Base-by-base conservation (phyloP, 208 protist species). In the Trypanosoma scelopori region DNA sequence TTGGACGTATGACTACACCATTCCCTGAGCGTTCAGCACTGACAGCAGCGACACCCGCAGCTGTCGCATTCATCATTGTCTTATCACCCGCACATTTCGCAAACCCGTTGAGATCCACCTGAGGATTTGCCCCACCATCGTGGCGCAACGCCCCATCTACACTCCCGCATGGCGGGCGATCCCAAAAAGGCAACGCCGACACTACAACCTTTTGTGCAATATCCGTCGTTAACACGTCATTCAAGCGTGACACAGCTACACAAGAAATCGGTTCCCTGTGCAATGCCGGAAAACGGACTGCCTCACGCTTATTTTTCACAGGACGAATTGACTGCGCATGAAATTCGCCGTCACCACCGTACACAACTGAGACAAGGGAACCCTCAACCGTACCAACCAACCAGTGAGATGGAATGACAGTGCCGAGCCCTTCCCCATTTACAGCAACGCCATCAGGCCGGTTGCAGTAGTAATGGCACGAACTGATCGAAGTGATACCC, bases 161-260 rank as follows among this genome's bases (percentile, higher is more conserved):
- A 4, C 27, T 59, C 18, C 13, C 23, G 6, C 25, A 28, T 12
- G 30, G 27, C 5, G 20, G 12, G 16, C 9, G 1, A 30, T 56
- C 52, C 18, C 42, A 64, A 56, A 55, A 59, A 7, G 84, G 79
- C 47, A 93, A 28, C 12, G 67, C 71, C 39, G 84, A 85, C 23
- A 95, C 70, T 12, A 86, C 71, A 16, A 92, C 76, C 55, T 91
- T 88, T 63, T 95, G 89, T 15, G 87, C 86, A 67, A 95, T 90
- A 51, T 95, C 89, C 1, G 78, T 82, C 15, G 76, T 85, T 16
- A 92, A 46, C 42, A 95, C 81, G 65, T 89, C 84, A 41, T 89
- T 87, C 37, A 74, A 50, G 3, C 50, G 18, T 5, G 88, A 91
- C 43, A 91, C 85, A 5, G 86, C 79, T 5, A 95, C 78, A 45